Evolutionary conservation across 2,329 filamentous ascomycete species (phyloP).

Genomic region (Neonectria ditissima): DNA sequence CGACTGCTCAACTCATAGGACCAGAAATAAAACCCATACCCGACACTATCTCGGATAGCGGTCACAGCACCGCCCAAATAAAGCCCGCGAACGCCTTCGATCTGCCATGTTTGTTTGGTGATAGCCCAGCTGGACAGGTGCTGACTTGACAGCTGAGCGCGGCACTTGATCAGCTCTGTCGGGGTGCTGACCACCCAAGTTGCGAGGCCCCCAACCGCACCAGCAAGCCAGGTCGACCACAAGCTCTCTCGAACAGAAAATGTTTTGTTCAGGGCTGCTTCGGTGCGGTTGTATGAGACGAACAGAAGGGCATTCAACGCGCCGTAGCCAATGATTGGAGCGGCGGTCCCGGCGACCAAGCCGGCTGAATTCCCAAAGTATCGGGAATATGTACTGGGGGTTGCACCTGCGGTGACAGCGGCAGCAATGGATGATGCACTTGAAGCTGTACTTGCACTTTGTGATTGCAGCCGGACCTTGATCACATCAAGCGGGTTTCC

Average conservation of each 20-base stretch:
- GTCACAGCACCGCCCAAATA: conserved; percentile 88
- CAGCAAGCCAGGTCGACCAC: conserved; percentile 80
- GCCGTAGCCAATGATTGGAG: conserved; percentile 89
- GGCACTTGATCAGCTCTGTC: conserved; percentile 91
- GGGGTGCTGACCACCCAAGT: conserved; percentile 89
- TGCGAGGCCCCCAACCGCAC: conserved; percentile 83
- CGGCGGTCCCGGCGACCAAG: conserved; percentile 76
- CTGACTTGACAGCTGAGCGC: conserved; percentile 74
- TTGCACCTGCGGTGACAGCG: conserved; percentile 17
- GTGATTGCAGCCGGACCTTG: conserved; percentile 76
- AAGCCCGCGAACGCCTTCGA: conserved; percentile 73
- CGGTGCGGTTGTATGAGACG: conserved; percentile 88
- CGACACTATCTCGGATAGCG: conserved; percentile 84
- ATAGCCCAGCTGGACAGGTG: conserved; percentile 71
- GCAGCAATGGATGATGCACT: conserved; percentile 18
- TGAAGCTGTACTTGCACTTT: conserved; percentile 24
- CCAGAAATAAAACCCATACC: conserved; percentile 99
- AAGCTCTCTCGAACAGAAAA: conserved; percentile 60
- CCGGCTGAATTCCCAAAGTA: conserved; percentile 48
- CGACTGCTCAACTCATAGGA: conserved; percentile 82
- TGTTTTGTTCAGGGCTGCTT: conserved; percentile 66
- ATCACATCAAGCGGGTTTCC: conserved; percentile 85
- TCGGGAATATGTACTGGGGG: conserved; percentile 23
- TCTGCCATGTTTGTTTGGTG: conserved; percentile 68
- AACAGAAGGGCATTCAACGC: conserved; percentile 92